These are phyloP conservation scores for Cryptosporidium baileyi DNA, from an alignment of 169 alveolate genomes.

Conservation along the genomic window DNA sequence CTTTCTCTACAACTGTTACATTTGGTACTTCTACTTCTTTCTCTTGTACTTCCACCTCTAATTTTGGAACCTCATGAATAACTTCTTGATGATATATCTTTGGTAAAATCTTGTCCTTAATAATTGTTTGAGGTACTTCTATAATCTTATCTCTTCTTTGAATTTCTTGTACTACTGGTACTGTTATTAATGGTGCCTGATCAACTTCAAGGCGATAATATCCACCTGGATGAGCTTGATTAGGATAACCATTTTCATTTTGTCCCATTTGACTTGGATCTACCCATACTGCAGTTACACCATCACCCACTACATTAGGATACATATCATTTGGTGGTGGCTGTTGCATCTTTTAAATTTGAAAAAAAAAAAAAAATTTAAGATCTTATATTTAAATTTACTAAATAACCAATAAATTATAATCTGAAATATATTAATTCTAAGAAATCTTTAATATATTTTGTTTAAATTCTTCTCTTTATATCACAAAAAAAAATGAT, in stretches of 20 bases:
- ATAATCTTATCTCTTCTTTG: constrained; percentile 81
- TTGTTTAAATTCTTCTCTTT: background rate
- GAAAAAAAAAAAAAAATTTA: background rate
- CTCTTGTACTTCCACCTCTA: constrained; percentile 80
- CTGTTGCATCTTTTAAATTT: constrained; percentile 18
- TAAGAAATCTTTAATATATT: background rate
- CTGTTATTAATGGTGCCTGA: constrained; percentile 82
- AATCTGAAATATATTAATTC: background rate
- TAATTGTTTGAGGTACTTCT: constrained; percentile 81
- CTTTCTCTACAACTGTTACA: constrained; percentile 77
- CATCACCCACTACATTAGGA: constrained; percentile 47
- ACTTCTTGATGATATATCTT: constrained; percentile 81
- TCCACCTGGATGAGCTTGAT: constrained; percentile 46
- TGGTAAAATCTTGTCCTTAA: constrained; percentile 82
- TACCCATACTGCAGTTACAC: constrained; percentile 68
- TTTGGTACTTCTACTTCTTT: constrained; percentile 76
- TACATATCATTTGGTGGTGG: constrained; percentile 38
- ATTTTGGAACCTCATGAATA: constrained; percentile 83
- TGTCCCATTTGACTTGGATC: constrained; percentile 61
- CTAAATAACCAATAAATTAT: background rate
- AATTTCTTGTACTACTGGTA: constrained; percentile 84
- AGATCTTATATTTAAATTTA: background rate
- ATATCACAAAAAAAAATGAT: background rate
- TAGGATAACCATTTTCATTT: constrained; percentile 2
- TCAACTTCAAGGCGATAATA: constrained; percentile 79